Conservation (phyloP, 31 red algal species). For the Bonnemaisonia californica region DNA sequence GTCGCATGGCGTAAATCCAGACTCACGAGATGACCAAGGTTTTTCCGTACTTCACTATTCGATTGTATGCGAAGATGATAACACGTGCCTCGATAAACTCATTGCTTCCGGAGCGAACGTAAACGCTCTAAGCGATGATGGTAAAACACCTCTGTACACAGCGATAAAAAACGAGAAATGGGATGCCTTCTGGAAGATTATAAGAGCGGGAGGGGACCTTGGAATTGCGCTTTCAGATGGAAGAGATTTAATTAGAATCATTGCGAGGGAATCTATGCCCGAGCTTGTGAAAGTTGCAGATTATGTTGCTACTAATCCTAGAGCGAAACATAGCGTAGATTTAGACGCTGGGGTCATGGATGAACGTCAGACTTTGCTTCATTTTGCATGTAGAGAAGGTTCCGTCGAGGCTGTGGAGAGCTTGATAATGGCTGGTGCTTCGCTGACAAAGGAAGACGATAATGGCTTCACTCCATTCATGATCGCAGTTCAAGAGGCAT, state of each 20-base stretch:
- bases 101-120: no score
- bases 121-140: conserved; percentile 31
- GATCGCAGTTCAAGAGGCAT: conserved; percentile 2
- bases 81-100: no score
- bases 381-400: conserved; percentile 21
- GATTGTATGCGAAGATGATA: no score
- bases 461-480: conserved; percentile 34
- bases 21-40: no score
- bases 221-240: conserved; percentile 29
- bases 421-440: conserved; percentile 20
- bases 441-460: conserved; percentile 25
- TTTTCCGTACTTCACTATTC: no score
- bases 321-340: conserved; percentile 9
- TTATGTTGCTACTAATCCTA: neutral
- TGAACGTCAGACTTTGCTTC: conserved; percentile 32
- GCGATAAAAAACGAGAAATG: conserved; percentile 32
- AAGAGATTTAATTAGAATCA: conserved; percentile 27
- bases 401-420: neutral
- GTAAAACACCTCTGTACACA: conserved; percentile 35
- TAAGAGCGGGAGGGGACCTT: conserved; percentile 26
- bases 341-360: conserved; percentile 20
- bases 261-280: conserved; percentile 21
- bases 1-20: no score
- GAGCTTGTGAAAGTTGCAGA: conserved; percentile 32
- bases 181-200: conserved; percentile 26